These are phyloP conservation scores for Phytophthora agathidicida DNA, from an alignment of 352 stramenopile species.

Conservation along the genomic window DNA sequence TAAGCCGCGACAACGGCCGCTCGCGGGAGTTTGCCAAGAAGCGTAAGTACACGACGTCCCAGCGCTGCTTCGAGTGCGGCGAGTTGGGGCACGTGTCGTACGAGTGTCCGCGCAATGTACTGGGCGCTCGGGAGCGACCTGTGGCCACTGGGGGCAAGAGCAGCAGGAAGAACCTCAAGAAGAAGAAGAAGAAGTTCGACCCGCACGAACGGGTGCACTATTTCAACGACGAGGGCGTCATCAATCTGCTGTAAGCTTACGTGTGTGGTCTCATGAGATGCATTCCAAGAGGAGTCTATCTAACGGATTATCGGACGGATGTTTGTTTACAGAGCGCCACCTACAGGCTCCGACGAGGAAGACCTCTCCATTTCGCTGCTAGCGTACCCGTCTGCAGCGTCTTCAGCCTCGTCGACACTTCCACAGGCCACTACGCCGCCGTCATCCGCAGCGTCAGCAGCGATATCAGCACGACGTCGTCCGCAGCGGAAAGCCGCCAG, in stretches of 20 bases:
- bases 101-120: slow-evolving; percentile 83
- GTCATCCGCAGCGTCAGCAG: slow-evolving; percentile 16
- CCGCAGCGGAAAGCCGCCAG: slow-evolving; percentile 44
- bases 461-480: slow-evolving; percentile 27
- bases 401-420: slow-evolving; percentile 4
- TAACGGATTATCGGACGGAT: slow-evolving; percentile 16
- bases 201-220: slow-evolving; percentile 61
- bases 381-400: slow-evolving; percentile 52
- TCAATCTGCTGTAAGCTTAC: slow-evolving; percentile 69
- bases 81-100: slow-evolving; percentile 82
- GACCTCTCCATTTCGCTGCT: slow-evolving; percentile 73
- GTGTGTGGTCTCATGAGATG: neutral
- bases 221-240: slow-evolving; percentile 68
- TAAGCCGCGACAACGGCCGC: slow-evolving; percentile 84
- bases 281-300: slow-evolving; percentile 13
- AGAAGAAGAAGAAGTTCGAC: slow-evolving; percentile 74
- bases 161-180: slow-evolving; percentile 60
- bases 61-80: slow-evolving; percentile 87
- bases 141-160: slow-evolving; percentile 44
- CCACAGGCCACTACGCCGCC: neutral
- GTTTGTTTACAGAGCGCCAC: slow-evolving; percentile 46
- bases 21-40: slow-evolving; percentile 80
- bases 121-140: slow-evolving; percentile 73
- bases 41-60: slow-evolving; percentile 69
- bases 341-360: slow-evolving; percentile 53